Evolutionary conservation across 2,329 filamentous ascomycete species (phyloP), one percentile per base, ranked within the genome.

Genomic region (Fusarium concolor): DNA sequence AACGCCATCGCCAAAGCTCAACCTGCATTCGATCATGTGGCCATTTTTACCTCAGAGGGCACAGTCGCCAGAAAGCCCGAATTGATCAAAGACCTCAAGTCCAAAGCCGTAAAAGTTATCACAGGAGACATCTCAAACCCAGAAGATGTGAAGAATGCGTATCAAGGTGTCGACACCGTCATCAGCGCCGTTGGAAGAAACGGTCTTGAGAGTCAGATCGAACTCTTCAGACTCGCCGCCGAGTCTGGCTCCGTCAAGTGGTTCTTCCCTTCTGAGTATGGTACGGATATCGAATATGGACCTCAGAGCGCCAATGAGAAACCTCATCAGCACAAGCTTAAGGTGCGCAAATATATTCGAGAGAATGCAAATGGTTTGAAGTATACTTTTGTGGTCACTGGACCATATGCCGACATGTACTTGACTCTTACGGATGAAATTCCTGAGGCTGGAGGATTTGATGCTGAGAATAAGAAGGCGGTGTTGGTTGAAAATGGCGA

Each of bases 231-330:
- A 42, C 79, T 89, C 24, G 89, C 90, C 14, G 85, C 87, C 38
- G 76, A 82, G 53, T 83, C 83, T 1, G 75, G 79, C 3, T 82
- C 78, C 24, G 85, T 92, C 31, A 83, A 84, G 65, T 86, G 86
- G 81, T 90, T 92, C 79, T 86, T 90, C 66, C 89, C 90, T 1
- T 90, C 87, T 10, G 89, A 92, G 75, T 92, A 89, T 72, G 87
- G 87, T 56, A 91, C 87, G 3, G 89, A 89, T 72, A 86, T 89
- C 45, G 89, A 89, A 74, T 89, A 90, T 71, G 80, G 82, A 22
- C 80, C 86, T 1, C 74, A 82, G 22, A 91, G 89, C 15, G 81
- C 82, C 4, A 70, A 78, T 10, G 90, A 93, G 77, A 86, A 84
- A 72, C 89, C 90, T 4, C 90, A 93, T 73, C 90, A 92, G 78